Conservation (phyloP, 2,329 filamentous ascomycete species). For the Oidium heveae region DNA sequence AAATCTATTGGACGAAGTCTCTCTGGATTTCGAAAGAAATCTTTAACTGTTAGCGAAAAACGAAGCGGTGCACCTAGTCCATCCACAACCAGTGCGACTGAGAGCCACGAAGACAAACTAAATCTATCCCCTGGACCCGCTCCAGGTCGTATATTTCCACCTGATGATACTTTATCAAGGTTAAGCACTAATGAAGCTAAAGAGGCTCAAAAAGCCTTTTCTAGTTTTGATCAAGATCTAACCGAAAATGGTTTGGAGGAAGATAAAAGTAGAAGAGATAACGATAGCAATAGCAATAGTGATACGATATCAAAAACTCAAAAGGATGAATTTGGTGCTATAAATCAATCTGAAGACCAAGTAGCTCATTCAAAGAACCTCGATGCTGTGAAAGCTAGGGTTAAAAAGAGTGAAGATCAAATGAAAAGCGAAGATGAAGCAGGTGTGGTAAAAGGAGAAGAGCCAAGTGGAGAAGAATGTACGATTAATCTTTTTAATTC, state of each 20-base stretch:
- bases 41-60: constrained; percentile 4
- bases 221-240: constrained; percentile 69
- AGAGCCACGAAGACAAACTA: not conserved
- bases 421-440: no score
- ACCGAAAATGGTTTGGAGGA: constrained; percentile 31
- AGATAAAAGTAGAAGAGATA: no score
- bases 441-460: constrained; percentile 45
- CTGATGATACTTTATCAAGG: constrained; percentile 27
- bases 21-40: constrained; percentile 18
- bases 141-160: constrained; percentile 20
- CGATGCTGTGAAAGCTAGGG: no score
- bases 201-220: constrained; percentile 34
- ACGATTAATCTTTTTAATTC: constrained; percentile 18
- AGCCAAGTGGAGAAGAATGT: constrained; percentile 92
- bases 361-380: no score
- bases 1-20: constrained; percentile 15
- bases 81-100: not conserved
- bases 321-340: no score
- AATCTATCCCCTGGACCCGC: constrained; percentile 11
- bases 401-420: no score
- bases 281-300: no score
- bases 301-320: no score
- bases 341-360: no score
- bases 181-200: constrained; percentile 32
- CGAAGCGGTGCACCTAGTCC: not conserved